Percentiles rank a stretch among this genome's conserved stretches.
Conservation (phyloP, 2,329 filamentous ascomycete genomes). For the Botryotinia convoluta region DNA sequence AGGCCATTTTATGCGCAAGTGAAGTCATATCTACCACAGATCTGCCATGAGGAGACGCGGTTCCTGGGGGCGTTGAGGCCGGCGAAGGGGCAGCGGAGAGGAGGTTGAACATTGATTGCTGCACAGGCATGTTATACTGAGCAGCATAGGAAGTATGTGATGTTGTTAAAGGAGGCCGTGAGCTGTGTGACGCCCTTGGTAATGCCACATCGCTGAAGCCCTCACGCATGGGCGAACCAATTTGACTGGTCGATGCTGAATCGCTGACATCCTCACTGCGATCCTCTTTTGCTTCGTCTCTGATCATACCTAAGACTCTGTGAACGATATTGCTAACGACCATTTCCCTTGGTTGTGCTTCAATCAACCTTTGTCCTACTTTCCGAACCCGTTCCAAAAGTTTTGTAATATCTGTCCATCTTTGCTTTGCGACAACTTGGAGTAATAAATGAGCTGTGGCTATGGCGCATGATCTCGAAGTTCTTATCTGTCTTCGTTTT, state of each 20-base stretch:
- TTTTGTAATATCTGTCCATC: conserved; percentile 72
- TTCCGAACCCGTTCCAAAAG: conserved; percentile 78
- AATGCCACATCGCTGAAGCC: conserved; percentile 24
- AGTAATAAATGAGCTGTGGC: conserved; percentile 87
- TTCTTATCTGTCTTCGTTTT: conserved; percentile 85
- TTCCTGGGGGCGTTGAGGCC: conserved; percentile 51
- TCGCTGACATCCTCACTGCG: conserved; percentile 53
- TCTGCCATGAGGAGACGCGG: conserved; percentile 47
- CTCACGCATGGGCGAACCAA: conserved; percentile 33
- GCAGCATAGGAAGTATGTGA: conserved; percentile 63
- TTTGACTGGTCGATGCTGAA: conserved; percentile 35
- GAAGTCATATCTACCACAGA: conserved; percentile 30
- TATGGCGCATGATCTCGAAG: conserved; percentile 83
- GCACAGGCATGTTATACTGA: conserved; percentile 47
- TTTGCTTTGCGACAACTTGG: conserved; percentile 78
- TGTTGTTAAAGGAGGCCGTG: conserved; percentile 60
- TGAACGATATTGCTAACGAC: conserved; percentile 93
- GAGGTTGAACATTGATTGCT: conserved; percentile 82
- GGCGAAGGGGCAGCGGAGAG: conserved; percentile 67
- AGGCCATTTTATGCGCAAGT: conserved; percentile 34
- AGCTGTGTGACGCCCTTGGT: conserved; percentile 24
- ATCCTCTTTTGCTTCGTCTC: conserved; percentile 85
- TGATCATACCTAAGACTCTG: conserved; percentile 83
- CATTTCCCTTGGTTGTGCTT: conserved; percentile 85
- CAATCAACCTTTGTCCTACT: conserved; percentile 70